These are phyloP conservation scores for Amylostereum areolatum DNA, from an alignment of 1,284 basidiomycete genomes.

Conservation along the genomic window DNA sequence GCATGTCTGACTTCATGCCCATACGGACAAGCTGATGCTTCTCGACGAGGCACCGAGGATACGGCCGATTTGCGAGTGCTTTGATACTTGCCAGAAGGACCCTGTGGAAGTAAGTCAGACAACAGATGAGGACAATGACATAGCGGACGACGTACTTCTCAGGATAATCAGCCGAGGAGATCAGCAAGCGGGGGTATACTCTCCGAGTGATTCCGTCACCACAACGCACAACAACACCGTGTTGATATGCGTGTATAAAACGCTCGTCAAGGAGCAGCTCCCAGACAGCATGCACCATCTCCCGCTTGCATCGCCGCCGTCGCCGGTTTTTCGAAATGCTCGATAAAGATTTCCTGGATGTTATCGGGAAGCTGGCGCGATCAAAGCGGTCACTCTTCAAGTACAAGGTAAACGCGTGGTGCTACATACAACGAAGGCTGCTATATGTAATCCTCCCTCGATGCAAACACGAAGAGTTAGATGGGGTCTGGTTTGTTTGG, in stretches of 20 bases:
- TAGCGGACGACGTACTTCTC: constrained; percentile 14
- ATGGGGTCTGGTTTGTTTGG: too few species aligned
- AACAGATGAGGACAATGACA: background rate
- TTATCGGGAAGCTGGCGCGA: too few species aligned
- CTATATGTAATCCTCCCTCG: too few species aligned
- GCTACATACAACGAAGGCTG: too few species aligned
- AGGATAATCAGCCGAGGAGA: constrained; percentile 17
- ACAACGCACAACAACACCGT: constrained; percentile 12
- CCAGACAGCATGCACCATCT: constrained; percentile 15
- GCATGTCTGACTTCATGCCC: background rate
- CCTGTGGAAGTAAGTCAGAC: background rate
- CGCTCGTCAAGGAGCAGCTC: constrained; percentile 11
- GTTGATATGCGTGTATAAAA: constrained; percentile 12
- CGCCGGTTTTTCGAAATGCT: too few species aligned
- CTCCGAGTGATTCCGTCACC: constrained; percentile 11
- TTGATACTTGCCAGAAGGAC: background rate
- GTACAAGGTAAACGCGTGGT: too few species aligned
- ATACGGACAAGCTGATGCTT: background rate
- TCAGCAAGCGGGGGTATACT: constrained; percentile 13
- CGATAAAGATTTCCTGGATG: too few species aligned
- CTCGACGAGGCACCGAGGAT: background rate
- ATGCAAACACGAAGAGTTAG: too few species aligned
- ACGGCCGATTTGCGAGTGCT: background rate
- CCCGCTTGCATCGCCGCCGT: too few species aligned
- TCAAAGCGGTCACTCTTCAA: too few species aligned